Evolutionary conservation across 2,329 filamentous ascomycete species (phyloP), one percentile per base, ranked within the genome.

Genomic region (Sclerotinia spermophila): DNA sequence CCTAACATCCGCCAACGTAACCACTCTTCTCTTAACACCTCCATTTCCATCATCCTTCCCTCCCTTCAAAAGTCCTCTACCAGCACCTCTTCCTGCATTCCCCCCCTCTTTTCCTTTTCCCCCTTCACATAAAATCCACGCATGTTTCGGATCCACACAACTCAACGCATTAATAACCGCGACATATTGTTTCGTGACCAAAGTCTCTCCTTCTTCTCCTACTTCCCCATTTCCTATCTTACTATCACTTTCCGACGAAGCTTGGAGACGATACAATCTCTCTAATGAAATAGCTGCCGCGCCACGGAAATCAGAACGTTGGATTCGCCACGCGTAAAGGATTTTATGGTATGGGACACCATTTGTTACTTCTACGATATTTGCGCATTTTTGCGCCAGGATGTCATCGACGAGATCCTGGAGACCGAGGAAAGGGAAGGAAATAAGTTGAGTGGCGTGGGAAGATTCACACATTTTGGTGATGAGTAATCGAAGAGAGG

Each of bases 91-190:
- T n/a, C 67, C 56, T 3, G 19, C 24, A 74, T 74, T 75, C 42
- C 77, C 72, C 77, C 77, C 68, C 53, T 30, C n/a, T 75, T 74
- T 75, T 42, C 76, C 72, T 76, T 77, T 69, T 58, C 81, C 66
- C 69, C 84, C 81, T 75, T 86, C 83, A n/a, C 83, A 80, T 64
- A 87, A 89, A 79, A 97, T 88, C 87, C 96, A 99, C 1, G 90
- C 91, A 77, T 97, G 92, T 73, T 92, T 89, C 75, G 86, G 88
- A 64, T 92, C 89, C 55, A 97, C 93, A 74, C 93, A 97, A 74
- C 92, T 93, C 72, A 99, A 84, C 1, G 93, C 90, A 79, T 99
- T 99, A 82, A 99, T 97, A 59, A 99, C 86, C 72, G 94, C 86
- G n/a, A 98, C 83, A 77, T 97, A 96, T 77, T 93, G 91, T 75